These are phyloP conservation scores for Nakaseomyces nivariensis DNA, from an alignment of 1,139 yeast genomes.

Conservation along the genomic window DNA sequence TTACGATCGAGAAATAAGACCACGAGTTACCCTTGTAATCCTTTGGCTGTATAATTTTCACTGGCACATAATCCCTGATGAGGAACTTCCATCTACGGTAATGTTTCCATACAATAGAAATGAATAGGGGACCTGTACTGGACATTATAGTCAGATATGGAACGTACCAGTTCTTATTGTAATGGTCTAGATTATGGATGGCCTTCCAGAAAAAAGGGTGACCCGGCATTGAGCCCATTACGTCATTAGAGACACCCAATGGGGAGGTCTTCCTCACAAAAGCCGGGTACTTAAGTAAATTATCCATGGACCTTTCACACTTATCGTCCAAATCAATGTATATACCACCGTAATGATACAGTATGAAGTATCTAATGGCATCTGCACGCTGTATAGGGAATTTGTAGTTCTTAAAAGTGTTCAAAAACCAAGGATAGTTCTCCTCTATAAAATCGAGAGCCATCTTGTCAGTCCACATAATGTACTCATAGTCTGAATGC, in stretches of 20 bases:
- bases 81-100: constrained; percentile 66
- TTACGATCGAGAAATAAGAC: constrained; percentile 61
- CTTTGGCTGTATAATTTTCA: constrained; percentile 60
- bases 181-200: constrained; percentile 51
- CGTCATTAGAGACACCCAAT: constrained; percentile 86
- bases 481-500: constrained; percentile 82
- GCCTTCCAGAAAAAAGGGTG: constrained; percentile 79
- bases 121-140: constrained; percentile 84
- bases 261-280: constrained; percentile 83
- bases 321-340: constrained; percentile 89
- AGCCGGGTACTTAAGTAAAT: constrained; percentile 70
- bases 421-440: constrained; percentile 77
- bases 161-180: constrained; percentile 63
- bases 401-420: constrained; percentile 65
- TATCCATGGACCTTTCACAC: constrained; percentile 67
- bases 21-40: constrained; percentile 51
- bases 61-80: constrained; percentile 45
- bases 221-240: constrained; percentile 78
- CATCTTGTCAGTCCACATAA: constrained; percentile 83
- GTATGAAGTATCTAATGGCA: constrained; percentile 80
- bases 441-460: constrained; percentile 68
- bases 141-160: constrained; percentile 91
- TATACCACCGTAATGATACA: constrained; percentile 79
- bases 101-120: constrained; percentile 80
- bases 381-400: constrained; percentile 87